Evolutionary conservation across 192 early-diverging fungal genomes (phyloP).

Genomic region (Coemansia reversa): DNA sequence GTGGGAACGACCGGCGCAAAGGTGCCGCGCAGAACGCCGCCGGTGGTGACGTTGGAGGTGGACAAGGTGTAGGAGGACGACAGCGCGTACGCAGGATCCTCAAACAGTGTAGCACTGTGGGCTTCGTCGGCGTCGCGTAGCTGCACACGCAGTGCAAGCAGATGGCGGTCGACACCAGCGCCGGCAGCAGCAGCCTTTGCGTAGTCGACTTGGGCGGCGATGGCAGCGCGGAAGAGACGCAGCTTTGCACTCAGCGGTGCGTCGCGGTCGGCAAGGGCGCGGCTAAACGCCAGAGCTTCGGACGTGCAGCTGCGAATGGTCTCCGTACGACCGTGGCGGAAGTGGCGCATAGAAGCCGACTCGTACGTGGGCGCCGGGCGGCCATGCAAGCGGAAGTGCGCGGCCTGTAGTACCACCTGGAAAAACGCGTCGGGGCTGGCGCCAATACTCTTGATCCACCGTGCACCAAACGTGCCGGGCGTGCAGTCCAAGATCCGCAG

Average conservation of each 20-base stretch:
- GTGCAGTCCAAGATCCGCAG: conserved; percentile 71
- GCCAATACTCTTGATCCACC: conserved; percentile 81
- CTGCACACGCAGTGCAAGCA: conserved; percentile 78
- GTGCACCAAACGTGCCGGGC: conserved; percentile 72
- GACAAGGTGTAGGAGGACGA: conserved; percentile 82
- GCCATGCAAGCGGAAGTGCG: conserved; percentile 75
- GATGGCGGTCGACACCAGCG: conserved; percentile 87
- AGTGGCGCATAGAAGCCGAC: conserved; percentile 68
- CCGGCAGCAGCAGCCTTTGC: conserved; percentile 76
- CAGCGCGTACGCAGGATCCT: conserved; percentile 73
- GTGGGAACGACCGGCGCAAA: conserved; percentile 85
- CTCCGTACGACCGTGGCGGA: conserved; percentile 88
- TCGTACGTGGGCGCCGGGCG: conserved; percentile 73
- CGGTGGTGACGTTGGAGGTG: conserved; percentile 77
- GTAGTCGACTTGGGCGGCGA: conserved; percentile 67
- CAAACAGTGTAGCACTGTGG: conserved; percentile 69
- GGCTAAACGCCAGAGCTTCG: conserved; percentile 76
- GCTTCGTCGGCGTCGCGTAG: conserved; percentile 63
- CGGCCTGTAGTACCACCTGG: conserved; percentile 86
- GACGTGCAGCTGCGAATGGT: conserved; percentile 79
- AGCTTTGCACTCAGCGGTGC: conserved; percentile 50
- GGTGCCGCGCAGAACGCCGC: conserved; percentile 68
- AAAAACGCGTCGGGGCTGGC: conserved; percentile 87
- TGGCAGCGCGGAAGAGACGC: conserved; percentile 62
- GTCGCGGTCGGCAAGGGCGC: conserved; percentile 71